These are phyloP conservation scores for Trebouxia sp. DNA, from an alignment of 139 green algal genomes.

Conservation along the genomic window DNA sequence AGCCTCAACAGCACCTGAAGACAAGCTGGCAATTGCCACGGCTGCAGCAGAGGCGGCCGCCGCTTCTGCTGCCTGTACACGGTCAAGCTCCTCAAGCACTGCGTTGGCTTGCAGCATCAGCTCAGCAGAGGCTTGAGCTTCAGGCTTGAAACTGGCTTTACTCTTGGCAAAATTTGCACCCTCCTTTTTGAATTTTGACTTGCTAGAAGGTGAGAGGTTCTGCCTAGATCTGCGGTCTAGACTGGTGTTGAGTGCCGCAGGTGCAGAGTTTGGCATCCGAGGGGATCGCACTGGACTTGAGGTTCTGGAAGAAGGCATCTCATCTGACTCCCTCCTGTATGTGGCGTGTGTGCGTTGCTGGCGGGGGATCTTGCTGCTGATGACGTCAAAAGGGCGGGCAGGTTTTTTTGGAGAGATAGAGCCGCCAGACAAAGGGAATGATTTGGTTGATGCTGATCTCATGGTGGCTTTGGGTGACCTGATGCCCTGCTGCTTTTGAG, in stretches of 20 bases:
- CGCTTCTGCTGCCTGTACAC: background rate
- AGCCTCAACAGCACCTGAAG: background rate
- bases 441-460: background rate
- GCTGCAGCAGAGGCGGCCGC: background rate
- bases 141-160: background rate
- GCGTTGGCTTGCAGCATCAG: constrained; percentile 22
- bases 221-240: too few relatives aligned
- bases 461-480: background rate
- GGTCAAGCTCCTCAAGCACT: background rate
- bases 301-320: background rate
- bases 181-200: background rate
- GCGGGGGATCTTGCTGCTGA: constrained; percentile 5
- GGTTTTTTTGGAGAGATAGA: background rate
- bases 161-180: background rate
- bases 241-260: background rate
- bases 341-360: constrained; percentile 13
- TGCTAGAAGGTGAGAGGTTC: too few relatives aligned
- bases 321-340: constrained; percentile 16
- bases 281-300: background rate
- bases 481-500: background rate
- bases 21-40: background rate
- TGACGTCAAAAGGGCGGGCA: background rate
- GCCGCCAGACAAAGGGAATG: background rate
- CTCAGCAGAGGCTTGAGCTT: background rate
- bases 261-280: background rate